Conservation (phyloP, 2,329 filamentous ascomycete species). For the Lachnellula subtilissima region DNA sequence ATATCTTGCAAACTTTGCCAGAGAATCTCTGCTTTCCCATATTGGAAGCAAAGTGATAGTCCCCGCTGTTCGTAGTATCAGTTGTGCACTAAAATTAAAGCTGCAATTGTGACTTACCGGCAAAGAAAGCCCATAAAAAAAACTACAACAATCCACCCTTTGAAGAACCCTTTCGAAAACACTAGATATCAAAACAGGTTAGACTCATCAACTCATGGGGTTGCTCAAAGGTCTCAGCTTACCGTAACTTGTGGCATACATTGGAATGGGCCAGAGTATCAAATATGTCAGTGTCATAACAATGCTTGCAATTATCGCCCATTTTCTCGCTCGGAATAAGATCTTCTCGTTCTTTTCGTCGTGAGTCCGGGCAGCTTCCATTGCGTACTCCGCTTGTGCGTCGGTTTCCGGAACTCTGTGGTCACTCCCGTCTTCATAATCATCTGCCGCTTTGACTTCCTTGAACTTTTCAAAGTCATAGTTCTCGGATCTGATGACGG, state of each 20-base stretch:
- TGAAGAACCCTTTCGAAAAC: slow-evolving; percentile 22
- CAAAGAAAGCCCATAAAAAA: slow-evolving; percentile 26
- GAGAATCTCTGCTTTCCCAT: slow-evolving; percentile 17
- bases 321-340: slow-evolving; percentile 18
- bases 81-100: neutral
- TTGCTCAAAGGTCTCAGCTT: neutral
- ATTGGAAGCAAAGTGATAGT: slow-evolving; percentile 23
- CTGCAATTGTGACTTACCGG: neutral
- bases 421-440: slow-evolving; percentile 7
- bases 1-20: slow-evolving; percentile 3
- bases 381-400: slow-evolving; percentile 1
- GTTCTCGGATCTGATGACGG: slow-evolving; percentile 19
- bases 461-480: slow-evolving; percentile 25
- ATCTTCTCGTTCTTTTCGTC: slow-evolving; percentile 11
- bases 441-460: slow-evolving; percentile 10
- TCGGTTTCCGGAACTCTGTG: neutral
- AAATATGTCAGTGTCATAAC: slow-evolving; percentile 20
- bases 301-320: slow-evolving; percentile 11
- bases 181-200: neutral
- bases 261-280: slow-evolving; percentile 22
- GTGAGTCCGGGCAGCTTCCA: neutral
- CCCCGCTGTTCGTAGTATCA: neutral
- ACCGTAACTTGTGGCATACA: slow-evolving; percentile 23
- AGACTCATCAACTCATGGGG: neutral
- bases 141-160: slow-evolving; percentile 23